A percentile compares a stretch with the other conserved stretches of the same genome.
Evolutionary conservation across 208 protist species (phyloP).

Genomic region (Kentomonas sorsogonicus): DNA sequence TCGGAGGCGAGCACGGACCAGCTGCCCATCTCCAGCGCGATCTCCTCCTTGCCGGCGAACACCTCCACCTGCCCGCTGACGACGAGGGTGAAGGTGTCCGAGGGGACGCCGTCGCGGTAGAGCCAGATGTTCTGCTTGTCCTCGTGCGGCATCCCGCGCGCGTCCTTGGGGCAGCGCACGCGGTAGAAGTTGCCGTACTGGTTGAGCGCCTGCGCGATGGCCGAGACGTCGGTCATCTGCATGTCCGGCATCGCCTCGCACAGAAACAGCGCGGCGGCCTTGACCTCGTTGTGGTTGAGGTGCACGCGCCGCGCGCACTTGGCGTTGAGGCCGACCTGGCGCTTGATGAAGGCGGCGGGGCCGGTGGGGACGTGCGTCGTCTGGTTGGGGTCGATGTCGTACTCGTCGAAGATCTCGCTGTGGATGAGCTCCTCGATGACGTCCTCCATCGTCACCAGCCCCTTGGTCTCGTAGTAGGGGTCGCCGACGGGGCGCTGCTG

Average conservation of each 20-base stretch:
- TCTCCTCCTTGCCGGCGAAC: constrained; percentile 78
- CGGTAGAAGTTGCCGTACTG: constrained; percentile 60
- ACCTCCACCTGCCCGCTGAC: constrained; percentile 81
- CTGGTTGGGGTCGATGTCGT: constrained; percentile 68
- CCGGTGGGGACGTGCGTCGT: constrained; percentile 6
- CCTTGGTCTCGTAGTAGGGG: constrained; percentile 93
- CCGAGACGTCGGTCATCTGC: constrained; percentile 35
- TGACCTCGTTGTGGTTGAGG: constrained; percentile 79
- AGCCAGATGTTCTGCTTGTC: constrained; percentile 89
- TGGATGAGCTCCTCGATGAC: constrained; percentile 96
- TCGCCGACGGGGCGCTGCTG: constrained; percentile 84
- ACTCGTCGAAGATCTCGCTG: constrained; percentile 97
- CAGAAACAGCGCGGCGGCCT: constrained; percentile 77
- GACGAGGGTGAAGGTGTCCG: constrained; percentile 80
- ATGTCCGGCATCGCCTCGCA: constrained; percentile 78
- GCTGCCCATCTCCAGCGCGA: constrained; percentile 76
- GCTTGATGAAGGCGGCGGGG: constrained; percentile 23
- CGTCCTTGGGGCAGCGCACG: constrained; percentile 67
- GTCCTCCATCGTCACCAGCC: constrained; percentile 96
- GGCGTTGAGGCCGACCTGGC: constrained; percentile 67
- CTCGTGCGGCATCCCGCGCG: constrained; percentile 62
- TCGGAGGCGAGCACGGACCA: constrained; percentile 79
- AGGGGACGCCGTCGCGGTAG: constrained; percentile 75
- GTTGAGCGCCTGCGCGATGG: constrained; percentile 49
- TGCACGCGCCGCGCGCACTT: constrained; percentile 71